Evolutionary conservation across 2,329 filamentous ascomycete species (phyloP).

Genomic region (Paramyrothecium roridum): DNA sequence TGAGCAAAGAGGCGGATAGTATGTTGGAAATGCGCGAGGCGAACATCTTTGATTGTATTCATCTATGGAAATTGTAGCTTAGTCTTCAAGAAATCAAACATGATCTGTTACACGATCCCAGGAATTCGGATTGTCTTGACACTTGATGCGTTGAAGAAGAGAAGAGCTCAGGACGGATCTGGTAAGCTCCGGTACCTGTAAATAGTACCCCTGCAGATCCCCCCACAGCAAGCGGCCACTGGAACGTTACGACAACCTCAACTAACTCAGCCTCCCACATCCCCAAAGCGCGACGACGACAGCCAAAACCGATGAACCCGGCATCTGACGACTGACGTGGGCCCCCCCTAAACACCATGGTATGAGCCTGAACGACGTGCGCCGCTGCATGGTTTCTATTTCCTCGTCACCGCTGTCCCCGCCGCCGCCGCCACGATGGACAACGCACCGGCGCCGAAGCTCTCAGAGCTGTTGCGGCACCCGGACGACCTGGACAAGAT

Average conservation of each 20-base stretch:
- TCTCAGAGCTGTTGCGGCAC: constrained; percentile 89
- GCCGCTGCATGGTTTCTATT: neutral
- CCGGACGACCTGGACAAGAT: constrained; percentile 98
- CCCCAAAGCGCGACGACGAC: neutral
- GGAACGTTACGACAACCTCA: neutral
- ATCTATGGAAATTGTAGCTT: too few species aligned
- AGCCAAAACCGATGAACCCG: too few species aligned
- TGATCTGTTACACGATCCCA: too few species aligned
- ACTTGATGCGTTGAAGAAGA: too few species aligned
- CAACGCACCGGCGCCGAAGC: constrained; percentile 70
- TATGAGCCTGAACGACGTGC: constrained; percentile 10
- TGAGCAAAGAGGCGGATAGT: too few species aligned
- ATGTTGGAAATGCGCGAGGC: too few species aligned
- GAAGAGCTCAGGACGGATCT: too few species aligned
- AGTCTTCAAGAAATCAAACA: too few species aligned
- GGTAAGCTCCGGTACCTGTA: too few species aligned
- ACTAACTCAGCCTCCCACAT: neutral
- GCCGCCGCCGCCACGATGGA: constrained; percentile 26
- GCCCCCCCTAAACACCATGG: constrained; percentile 9
- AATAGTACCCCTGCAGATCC: too few species aligned
- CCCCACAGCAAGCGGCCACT: neutral
- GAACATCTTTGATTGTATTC: too few species aligned
- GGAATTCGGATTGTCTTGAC: too few species aligned
- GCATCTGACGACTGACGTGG: neutral
- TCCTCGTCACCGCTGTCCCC: neutral